phyloP scores from a whole-genome alignment of 306 rosid species.

The Casuarina equisetifolia region DNA sequence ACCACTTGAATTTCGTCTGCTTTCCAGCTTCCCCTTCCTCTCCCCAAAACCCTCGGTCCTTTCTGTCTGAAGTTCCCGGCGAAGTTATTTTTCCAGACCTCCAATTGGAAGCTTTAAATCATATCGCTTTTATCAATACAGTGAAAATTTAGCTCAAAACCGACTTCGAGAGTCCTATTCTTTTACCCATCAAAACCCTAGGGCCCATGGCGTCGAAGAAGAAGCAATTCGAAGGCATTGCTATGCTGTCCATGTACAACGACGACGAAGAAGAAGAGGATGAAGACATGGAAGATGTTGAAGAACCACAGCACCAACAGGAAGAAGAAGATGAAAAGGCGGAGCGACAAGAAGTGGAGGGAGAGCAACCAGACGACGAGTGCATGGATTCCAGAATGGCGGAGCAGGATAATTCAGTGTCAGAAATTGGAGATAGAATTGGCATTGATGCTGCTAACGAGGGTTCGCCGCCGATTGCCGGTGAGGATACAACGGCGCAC shows the following conservation, averaged over 20 bases:
- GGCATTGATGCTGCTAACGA: constrained; percentile 42
- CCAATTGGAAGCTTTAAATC: background rate
- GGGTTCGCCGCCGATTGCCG: constrained; percentile 22
- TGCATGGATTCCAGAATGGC: constrained; percentile 27
- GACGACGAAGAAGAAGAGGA: constrained; percentile 70
- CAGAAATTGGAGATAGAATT: constrained; percentile 26
- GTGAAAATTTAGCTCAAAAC: background rate
- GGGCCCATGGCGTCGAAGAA: constrained; percentile 68
- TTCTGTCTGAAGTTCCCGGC: background rate
- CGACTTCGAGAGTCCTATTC: background rate
- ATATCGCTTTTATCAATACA: background rate
- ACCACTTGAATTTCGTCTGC: background rate
- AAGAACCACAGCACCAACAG: constrained; percentile 17
- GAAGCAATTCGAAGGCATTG: constrained; percentile 75
- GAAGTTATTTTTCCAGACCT: background rate
- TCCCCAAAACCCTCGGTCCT: background rate
- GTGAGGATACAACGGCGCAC: constrained; percentile 41
- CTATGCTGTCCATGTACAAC: constrained; percentile 72
- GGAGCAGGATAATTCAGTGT: constrained; percentile 52
- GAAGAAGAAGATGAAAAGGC: constrained; percentile 44
- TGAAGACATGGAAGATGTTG: constrained; percentile 43
- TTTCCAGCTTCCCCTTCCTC: background rate
- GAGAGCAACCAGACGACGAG: constrained; percentile 20
- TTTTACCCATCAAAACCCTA: constrained; percentile 25
- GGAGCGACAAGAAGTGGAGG: constrained; percentile 20